These are phyloP conservation scores for Penicillium paneum DNA, from an alignment of 2,329 filamentous ascomycete genomes.

Conservation along the genomic window DNA sequence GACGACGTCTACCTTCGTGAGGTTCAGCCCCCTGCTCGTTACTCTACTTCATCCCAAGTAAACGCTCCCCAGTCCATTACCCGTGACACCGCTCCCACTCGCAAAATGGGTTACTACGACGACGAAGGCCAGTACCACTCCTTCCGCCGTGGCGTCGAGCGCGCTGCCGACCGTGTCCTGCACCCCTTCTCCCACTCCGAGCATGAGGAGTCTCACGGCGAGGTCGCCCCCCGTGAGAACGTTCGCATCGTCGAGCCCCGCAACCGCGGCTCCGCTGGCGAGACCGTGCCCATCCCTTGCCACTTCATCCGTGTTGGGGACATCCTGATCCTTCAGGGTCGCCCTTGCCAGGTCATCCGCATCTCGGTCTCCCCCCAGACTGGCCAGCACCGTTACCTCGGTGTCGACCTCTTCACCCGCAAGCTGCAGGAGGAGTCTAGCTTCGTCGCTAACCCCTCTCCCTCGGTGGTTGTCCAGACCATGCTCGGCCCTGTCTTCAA, in stretches of 20 bases:
- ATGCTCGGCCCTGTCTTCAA: constrained; percentile 99
- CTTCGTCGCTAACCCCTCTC: constrained; percentile 94
- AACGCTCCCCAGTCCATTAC: constrained; percentile 45
- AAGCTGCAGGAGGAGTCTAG: constrained; percentile 98
- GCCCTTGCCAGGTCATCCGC: constrained; percentile 99
- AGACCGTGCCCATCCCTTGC: constrained; percentile 97
- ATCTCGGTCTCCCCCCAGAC: constrained; percentile 98
- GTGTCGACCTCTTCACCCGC: constrained; percentile 99
- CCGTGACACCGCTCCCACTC: constrained; percentile 50
- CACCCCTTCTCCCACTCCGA: constrained; percentile 53
- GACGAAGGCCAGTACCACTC: constrained; percentile 73
- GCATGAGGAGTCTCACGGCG: constrained; percentile 37
- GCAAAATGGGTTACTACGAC: constrained; percentile 78
- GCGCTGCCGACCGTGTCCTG: constrained; percentile 62
- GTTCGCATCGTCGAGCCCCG: constrained; percentile 53
- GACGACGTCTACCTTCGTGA: constrained; percentile 32
- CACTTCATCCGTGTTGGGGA: constrained; percentile 99
- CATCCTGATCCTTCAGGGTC: constrained; percentile 97
- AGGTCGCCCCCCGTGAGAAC: constrained; percentile 46
- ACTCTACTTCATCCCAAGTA: constrained; percentile 44
- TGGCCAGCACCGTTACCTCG: constrained; percentile 98
- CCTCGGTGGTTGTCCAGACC: constrained; percentile 96
- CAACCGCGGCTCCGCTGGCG: constrained; percentile 52
- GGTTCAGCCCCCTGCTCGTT: constrained; percentile 31
- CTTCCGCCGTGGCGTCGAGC: constrained; percentile 67